Evolutionary conservation across 768 basidiomycete species (phyloP), one percentile per base, ranked within the genome.

Genomic region (Lactarius hengduanensis): DNA sequence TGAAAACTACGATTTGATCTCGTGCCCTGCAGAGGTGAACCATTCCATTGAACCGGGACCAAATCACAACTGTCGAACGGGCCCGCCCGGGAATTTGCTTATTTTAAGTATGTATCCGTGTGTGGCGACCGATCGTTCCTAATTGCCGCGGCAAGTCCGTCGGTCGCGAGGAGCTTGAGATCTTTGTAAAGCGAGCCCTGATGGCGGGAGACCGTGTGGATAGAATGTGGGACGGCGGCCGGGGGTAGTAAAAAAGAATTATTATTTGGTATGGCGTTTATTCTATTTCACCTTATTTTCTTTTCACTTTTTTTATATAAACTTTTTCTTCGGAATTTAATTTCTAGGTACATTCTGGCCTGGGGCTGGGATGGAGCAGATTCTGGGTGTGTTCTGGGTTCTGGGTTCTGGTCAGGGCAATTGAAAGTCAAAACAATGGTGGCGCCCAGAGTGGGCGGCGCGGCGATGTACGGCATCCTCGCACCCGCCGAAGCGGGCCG

Each of bases 121-220:
- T 38, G 66, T 59, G 62, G 57, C 50, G 53, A 62, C 65, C 65
- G 68, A 69, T 69, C 61, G 66, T 66, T 69, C 59, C 61, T 69
- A 66, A 67, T 62, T 69, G 68, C 68, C 68, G 68, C 68, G 68
- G 68, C 68, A 69, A 62, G 59, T 66, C 67, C 64, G 59, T 68
- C 64, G 53, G 63, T 66, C 67, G 59, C 63, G 68, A 66, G 64
- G 65, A 30, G 61, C 28, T 62, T 47, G 43, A 47, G 30, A 26
- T 50, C 45, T 53, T 41, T 22, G 15, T 28, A 62, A 40, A 60
- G 50, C 40, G 38, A 41, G 36, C 65, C 56, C 45, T 43, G 57
- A 26, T 43, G 64, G 59, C 36, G 38, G 28, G 20, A 38, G 30
- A 20, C 28, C 16, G 56, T 57, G 56, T 57, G 56, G 56, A 20